Evolutionary conservation across 306 rosid species (phyloP), one percentile per base, ranked within the genome.

Genomic region (Vigna nakashimae): DNA sequence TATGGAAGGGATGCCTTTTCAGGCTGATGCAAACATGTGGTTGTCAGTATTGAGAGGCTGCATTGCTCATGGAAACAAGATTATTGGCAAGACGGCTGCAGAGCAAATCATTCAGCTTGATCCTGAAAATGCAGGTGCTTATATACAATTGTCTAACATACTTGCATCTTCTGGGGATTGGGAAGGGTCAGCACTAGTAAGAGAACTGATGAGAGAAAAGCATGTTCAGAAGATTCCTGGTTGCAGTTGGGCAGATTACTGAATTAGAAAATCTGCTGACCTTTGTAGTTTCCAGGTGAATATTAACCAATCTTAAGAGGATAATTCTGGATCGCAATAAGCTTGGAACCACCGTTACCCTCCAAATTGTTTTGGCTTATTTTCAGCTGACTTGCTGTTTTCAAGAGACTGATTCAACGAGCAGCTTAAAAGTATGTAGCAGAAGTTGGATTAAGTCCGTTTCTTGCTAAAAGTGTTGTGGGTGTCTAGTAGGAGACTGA

Each of bases 31-130:
- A 51, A 83, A 85, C 86, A 84, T 92, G 85, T 86, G 92, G 89
- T 82, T 87, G 53, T 87, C 96, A n/a, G 81, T 92, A 75, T 80
- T 90, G 80, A 84, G 92, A 80, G 96, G 93, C 34, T 90, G 93
- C 78, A 68, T 90, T 57, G 87, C 88, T 26, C 87, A 89, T 77
- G 90, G 87, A 76, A 75, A 84, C 45, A 89, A 79, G 74, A 60
- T 49, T 75, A 76, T 89, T 60, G 96, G 92, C 70, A 87, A 84
- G 84, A 85, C 69, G 73, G 84, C 84, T 67, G 94, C 92, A 22
- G 88, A 90, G 71, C 50, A 36, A 78, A 85, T 90, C 68, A 68
- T 92, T 75, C 81, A 78, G 85, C 86, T 90, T 76, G 93, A 90
- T 75, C 87, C 93, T 46, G 82, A 73, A 58, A 87, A 89, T 76